phyloP scores from a whole-genome alignment of 352 stramenopile species.

The Pythium rhizo-oryzae region DNA sequence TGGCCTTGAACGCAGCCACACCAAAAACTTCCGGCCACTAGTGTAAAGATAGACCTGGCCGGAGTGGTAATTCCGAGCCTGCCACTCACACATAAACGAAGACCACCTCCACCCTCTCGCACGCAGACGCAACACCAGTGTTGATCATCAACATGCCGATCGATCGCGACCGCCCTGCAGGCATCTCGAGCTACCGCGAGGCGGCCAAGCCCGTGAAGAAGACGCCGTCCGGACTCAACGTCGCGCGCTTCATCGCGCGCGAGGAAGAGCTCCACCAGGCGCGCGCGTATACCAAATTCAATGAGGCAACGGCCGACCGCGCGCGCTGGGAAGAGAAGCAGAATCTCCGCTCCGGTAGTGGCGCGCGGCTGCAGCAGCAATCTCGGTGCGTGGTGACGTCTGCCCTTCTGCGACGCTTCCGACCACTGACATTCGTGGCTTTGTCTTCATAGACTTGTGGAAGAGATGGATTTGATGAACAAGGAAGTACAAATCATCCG shows the following conservation, averaged over 20 bases:
- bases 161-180: conserved; percentile 52
- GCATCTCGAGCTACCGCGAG: conserved; percentile 41
- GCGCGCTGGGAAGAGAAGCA: conserved; percentile 80
- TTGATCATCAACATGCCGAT: conserved; percentile 40
- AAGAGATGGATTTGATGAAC: conserved; percentile 81
- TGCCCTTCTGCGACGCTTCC: too few species aligned
- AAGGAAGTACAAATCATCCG: conserved; percentile 71
- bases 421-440: not conserved
- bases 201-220: conserved; percentile 35
- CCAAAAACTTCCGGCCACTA: too few species aligned
- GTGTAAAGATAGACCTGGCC: too few species aligned
- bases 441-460: conserved; percentile 41
- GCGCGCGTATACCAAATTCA: conserved; percentile 51
- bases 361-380: conserved; percentile 50
- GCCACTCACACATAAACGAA: too few species aligned
- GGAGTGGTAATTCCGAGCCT: too few species aligned
- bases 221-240: conserved; percentile 56
- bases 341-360: conserved; percentile 54
- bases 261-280: conserved; percentile 77
- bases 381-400: conserved; percentile 46
- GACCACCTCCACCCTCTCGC: too few species aligned
- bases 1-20: too few species aligned
- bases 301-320: conserved; percentile 52
- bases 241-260: conserved; percentile 71
- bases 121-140: not conserved